Evolutionary conservation across 345 rosid genomes (phyloP).

Genomic region (Combretum micranthum): DNA sequence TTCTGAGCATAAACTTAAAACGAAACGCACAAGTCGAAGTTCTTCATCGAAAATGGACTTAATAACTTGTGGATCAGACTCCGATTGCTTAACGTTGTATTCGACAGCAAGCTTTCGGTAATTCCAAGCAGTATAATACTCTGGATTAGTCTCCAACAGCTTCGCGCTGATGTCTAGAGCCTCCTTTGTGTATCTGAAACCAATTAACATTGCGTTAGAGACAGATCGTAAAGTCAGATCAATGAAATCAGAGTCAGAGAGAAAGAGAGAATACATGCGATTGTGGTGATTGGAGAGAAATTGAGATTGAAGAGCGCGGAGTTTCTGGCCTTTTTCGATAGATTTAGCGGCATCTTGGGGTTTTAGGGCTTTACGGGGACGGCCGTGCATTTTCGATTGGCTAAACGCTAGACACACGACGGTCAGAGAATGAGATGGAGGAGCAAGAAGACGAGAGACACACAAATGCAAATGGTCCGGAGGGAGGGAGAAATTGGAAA

Average conservation of each 20-base stretch:
- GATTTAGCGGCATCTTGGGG: slow-evolving; percentile 65
- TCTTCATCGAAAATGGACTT: slow-evolving; percentile 60
- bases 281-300: slow-evolving; percentile 55
- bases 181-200: slow-evolving; percentile 41
- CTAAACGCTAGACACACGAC: too few species aligned
- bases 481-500: too few species aligned
- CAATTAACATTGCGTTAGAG: neutral
- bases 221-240: neutral
- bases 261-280: slow-evolving; percentile 39
- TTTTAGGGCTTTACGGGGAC: slow-evolving; percentile 54
- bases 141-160: slow-evolving; percentile 81
- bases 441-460: neutral
- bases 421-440: neutral
- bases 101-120: slow-evolving; percentile 77
- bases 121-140: slow-evolving; percentile 87
- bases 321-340: slow-evolving; percentile 64
- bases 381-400: slow-evolving; percentile 63
- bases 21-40: slow-evolving; percentile 49
- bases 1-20: neutral
- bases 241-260: neutral
- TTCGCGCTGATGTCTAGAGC: slow-evolving; percentile 69
- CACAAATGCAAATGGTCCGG: too few species aligned
- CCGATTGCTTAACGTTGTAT: slow-evolving; percentile 28
- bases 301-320: slow-evolving; percentile 59
- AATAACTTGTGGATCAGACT: slow-evolving; percentile 33